Percentiles rank a stretch among this genome's conserved stretches.
phyloP scores from a whole-genome alignment of 805 yeast genomes.

The Candida ficus region DNA sequence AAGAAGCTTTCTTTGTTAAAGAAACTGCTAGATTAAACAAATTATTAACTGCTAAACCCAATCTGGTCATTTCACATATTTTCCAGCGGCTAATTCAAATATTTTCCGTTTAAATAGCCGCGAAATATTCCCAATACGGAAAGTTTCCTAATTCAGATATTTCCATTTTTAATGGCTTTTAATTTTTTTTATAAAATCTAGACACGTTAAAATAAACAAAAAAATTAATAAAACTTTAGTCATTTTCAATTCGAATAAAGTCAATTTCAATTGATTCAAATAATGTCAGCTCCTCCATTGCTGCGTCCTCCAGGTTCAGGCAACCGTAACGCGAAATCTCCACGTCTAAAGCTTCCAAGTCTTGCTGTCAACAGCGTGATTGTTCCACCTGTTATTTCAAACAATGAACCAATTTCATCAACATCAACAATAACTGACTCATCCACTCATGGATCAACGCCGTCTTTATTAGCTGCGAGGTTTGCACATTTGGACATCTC shows the following conservation, averaged over 20 bases:
- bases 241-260: not conserved
- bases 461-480: conserved; percentile 17
- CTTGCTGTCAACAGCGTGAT: conserved; percentile 16
- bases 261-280: not conserved
- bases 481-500: conserved; percentile 16
- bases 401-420: not conserved
- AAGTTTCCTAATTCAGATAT: not conserved
- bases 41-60: conserved; percentile 32
- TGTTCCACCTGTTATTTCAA: not conserved
- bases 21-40: conserved; percentile 41
- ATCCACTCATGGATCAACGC: conserved; percentile 9
- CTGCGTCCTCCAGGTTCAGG: conserved; percentile 40
- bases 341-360: conserved; percentile 39
- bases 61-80: no score
- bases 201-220: no score
- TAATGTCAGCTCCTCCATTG: conserved; percentile 34
- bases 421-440: conserved; percentile 3
- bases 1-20: conserved; percentile 32
- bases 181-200: no score
- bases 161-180: not conserved
- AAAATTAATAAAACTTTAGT: no score
- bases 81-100: no score
- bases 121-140: not conserved
- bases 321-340: conserved; percentile 35
- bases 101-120: no score